Evolutionary conservation across 176 grass and related monocot species (phyloP).

Genomic region (bread wheat (Triticum aestivum)): DNA sequence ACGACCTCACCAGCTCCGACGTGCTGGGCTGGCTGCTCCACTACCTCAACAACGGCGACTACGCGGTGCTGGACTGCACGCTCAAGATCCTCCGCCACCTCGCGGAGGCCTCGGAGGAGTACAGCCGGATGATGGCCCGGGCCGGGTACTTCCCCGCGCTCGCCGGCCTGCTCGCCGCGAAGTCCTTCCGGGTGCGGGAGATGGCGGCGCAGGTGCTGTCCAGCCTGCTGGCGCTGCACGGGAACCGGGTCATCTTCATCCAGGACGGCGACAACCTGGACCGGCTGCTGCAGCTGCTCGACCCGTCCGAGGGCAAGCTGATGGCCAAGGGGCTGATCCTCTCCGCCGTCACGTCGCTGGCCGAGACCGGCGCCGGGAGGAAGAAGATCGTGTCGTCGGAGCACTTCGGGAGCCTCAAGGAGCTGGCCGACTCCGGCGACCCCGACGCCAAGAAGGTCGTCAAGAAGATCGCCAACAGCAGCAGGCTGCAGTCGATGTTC

Average conservation of each 20-base stretch:
- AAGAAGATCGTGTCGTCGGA: slow-evolving; percentile 82
- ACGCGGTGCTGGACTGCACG: slow-evolving; percentile 53
- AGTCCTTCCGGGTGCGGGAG: slow-evolving; percentile 61
- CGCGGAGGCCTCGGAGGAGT: slow-evolving; percentile 59
- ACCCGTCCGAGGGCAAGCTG: slow-evolving; percentile 56
- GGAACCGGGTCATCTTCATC: slow-evolving; percentile 60
- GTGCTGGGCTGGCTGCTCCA: slow-evolving; percentile 54
- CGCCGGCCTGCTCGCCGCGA: slow-evolving; percentile 55
- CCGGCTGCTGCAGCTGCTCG: slow-evolving; percentile 63
- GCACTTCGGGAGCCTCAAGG: slow-evolving; percentile 56
- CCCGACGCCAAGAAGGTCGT: slow-evolving; percentile 70
- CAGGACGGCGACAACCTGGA: slow-evolving; percentile 60
- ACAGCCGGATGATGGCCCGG: slow-evolving; percentile 58
- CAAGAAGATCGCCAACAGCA: slow-evolving; percentile 68
- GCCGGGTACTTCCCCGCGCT: slow-evolving; percentile 58
- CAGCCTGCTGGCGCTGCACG: slow-evolving; percentile 44
- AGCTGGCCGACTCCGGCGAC: slow-evolving; percentile 55
- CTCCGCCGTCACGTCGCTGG: slow-evolving; percentile 50
- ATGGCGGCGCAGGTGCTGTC: slow-evolving; percentile 59
- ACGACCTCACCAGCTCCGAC: slow-evolving; percentile 43
- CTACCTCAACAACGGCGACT: slow-evolving; percentile 72
- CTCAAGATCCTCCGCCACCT: slow-evolving; percentile 60
- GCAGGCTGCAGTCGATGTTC: slow-evolving; percentile 60
- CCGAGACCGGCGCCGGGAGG: slow-evolving; percentile 67
- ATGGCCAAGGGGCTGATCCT: slow-evolving; percentile 56